Evolutionary conservation across 2,329 filamentous ascomycete genomes (phyloP).

Genomic region (Penicillium polonicum): DNA sequence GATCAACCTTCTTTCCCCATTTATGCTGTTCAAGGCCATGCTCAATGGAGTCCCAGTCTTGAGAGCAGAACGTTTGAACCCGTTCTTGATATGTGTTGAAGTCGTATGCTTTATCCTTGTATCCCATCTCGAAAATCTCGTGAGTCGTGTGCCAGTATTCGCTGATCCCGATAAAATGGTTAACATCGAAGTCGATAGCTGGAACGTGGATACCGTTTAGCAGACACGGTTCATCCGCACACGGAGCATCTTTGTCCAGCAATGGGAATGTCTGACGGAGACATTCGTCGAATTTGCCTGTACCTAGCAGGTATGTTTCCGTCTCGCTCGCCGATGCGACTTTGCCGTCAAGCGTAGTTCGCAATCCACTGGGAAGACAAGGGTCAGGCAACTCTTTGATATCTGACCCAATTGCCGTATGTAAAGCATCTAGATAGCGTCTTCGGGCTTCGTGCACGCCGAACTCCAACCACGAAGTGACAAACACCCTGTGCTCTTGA

Average conservation of each 20-base stretch:
- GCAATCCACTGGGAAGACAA: slow-evolving; percentile 77
- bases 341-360: slow-evolving; percentile 70
- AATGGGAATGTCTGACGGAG: slow-evolving; percentile 78
- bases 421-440: slow-evolving; percentile 76
- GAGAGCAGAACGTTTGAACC: slow-evolving; percentile 80
- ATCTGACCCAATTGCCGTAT: slow-evolving; percentile 62
- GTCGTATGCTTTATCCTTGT: slow-evolving; percentile 79
- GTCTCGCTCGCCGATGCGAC: slow-evolving; percentile 41
- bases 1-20: slow-evolving; percentile 72
- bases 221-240: slow-evolving; percentile 78
- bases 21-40: slow-evolving; percentile 62
- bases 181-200: slow-evolving; percentile 93
- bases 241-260: slow-evolving; percentile 84
- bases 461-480: slow-evolving; percentile 94
- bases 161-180: slow-evolving; percentile 95
- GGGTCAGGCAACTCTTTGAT: slow-evolving; percentile 78
- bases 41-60: slow-evolving; percentile 76
- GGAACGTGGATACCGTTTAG: slow-evolving; percentile 90
- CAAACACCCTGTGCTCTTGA: slow-evolving; percentile 85
- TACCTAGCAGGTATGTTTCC: slow-evolving; percentile 68
- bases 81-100: slow-evolving; percentile 83
- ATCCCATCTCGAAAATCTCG: slow-evolving; percentile 78
- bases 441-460: slow-evolving; percentile 91
- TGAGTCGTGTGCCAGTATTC: slow-evolving; percentile 99
- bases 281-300: slow-evolving; percentile 84